Evolutionary conservation across 2,329 filamentous ascomycete species (phyloP), one percentile per base, ranked within the genome.

Genomic region (Microcyclosporella mali): DNA sequence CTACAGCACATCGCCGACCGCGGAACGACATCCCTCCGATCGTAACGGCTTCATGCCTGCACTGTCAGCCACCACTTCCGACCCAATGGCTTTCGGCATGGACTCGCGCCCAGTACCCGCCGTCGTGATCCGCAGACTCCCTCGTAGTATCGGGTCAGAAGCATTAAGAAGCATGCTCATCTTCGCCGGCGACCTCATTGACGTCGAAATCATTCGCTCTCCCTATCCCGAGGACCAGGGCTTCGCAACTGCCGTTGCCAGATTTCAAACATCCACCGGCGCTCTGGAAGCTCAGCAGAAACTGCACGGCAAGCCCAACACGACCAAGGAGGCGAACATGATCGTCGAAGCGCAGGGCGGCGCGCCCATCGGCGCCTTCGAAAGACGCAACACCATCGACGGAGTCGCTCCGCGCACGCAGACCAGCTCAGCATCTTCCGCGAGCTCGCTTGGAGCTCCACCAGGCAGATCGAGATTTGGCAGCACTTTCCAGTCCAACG

Each of bases 181-280:
- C n/a, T 82, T 83, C 53, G 77, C 79, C 15, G 77, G 79, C 53
- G 78, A 82, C 49, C 69, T 82, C 37, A 64, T 79, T 37, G 74
- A 79, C 49, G 73, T 73, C 42, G 74, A 79, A 40, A 72, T 82
- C 47, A 66, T 81, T 12, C 64, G 69, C 4, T 68, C 70, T 37
- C 73, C 75, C n/a, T 68, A 69, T 47, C 66, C 72, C 12, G 76
- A 81, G 38, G 78, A 82, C 52, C 65, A 68, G 37, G 73, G 72
- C 19, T 81, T 75, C 51, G 61, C 72, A 17, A 76, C 72, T 37
- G 79, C 78, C 30, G 65, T 81, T 49, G 79, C 78, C 31, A 71
- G 72, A 36, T 82, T 83, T 58, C 69, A 70, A 45, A 73, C 75
- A 4, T 55, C 74, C 37, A 68, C 71, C 14, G 75, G 76, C 42